Evolutionary conservation across 345 rosid species (phyloP).

Genomic region (Draba incana): DNA sequence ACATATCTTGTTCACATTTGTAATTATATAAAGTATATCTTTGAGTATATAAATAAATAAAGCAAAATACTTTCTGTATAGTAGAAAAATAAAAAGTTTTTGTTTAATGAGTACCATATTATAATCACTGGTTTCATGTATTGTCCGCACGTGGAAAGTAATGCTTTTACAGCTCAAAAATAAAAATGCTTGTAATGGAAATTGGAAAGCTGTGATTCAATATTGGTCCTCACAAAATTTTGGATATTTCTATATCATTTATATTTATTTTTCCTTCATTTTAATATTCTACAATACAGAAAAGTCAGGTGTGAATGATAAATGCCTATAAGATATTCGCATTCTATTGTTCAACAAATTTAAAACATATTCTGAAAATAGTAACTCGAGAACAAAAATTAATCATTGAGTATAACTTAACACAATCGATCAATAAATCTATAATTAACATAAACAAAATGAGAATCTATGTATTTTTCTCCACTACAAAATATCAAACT

Average conservation of each 20-base stretch:
- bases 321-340: constrained; percentile 4
- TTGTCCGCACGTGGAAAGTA: constrained; percentile 21
- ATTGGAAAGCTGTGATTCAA: constrained; percentile 19
- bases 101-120: constrained; percentile 7
- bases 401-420: no score
- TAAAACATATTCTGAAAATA: neutral
- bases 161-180: constrained; percentile 37
- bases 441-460: neutral
- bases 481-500: no score
- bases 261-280: neutral
- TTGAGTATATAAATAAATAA: neutral
- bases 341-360: neutral
- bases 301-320: constrained; percentile 17
- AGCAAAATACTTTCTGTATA: neutral
- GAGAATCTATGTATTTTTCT: neutral
- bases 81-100: neutral
- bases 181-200: constrained; percentile 13
- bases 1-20: constrained; percentile 1
- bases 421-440: neutral
- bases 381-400: neutral
- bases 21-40: neutral
- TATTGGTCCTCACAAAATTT: constrained; percentile 22
- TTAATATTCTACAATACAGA: neutral
- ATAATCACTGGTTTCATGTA: constrained; percentile 9
- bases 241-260: neutral